Evolutionary conservation across 2,329 filamentous ascomycete genomes (phyloP), one percentile per base, ranked within the genome.

Genomic region (Mycocentrospora acerina): DNA sequence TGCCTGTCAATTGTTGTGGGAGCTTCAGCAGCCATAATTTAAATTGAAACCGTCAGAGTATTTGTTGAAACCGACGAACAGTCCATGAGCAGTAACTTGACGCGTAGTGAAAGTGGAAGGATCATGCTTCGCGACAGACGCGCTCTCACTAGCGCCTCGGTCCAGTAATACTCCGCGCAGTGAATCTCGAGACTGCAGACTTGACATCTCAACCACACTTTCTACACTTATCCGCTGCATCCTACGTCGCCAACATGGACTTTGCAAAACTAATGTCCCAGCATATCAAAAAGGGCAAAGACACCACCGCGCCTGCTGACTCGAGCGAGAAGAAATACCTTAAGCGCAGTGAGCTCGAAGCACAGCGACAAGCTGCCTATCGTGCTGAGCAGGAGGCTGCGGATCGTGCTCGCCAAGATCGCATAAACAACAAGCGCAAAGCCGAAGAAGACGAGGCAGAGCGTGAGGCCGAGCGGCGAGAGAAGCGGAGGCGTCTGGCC

Each of bases 261-360:
- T 98, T 98, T 74, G 90, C 90, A 45, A 81, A 89, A 24, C 75
- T 98, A 32, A 95, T 98, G 88, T 83, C 87, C 59, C 86, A 89
- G 63, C 90, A 95, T 70, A 93, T 98, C 60, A 82, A 87, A 59
- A 94, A 93, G 68, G 77, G 84, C 53, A 88, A 88, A 67, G 71
- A 78, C 37, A 53, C 69, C 28, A 52, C 70, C 28, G 53, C 71
- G 35, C 32, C 55, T 12, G 48, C 68, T 15, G 46, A 62, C 32
- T 34, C 64, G 16, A 46, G 56, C 17, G 53, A 62, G 27, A 66
- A 71, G 12, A 95, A 95, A 69, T 97, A 89, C 67, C 71, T 88
- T 48, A 90, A 88, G 56, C 88, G 90, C 51, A 83, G 86, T 51
- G 91, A 98, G 52, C 66, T 89, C 53, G 93, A 98, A 75, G 85